phyloP scores from a whole-genome alignment of 768 basidiomycete species.

The Kwoniella pini region DNA sequence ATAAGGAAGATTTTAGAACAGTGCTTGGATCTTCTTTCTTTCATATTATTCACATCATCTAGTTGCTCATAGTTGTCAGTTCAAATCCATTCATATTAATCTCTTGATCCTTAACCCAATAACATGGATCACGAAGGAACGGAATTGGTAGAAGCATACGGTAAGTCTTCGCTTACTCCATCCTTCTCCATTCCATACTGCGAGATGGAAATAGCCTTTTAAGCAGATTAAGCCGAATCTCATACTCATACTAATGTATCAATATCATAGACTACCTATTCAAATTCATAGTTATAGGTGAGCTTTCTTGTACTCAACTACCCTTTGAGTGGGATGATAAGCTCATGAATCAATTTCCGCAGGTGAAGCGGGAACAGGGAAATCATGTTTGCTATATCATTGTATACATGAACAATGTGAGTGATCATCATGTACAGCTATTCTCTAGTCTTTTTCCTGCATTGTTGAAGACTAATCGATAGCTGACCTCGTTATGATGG shows the following conservation, averaged over 20 bases:
- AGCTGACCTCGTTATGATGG: background rate
- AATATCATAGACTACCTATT: conserved; percentile 96
- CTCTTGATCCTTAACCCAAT: no score
- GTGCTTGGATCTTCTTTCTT: no score
- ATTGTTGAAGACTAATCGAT: no score
- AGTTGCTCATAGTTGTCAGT: no score
- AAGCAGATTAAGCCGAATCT: no score
- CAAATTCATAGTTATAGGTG: conserved; percentile 97
- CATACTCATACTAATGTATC: no score
- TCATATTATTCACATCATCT: no score
- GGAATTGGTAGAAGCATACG: conserved; percentile 91
- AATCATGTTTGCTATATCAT: conserved; percentile 93
- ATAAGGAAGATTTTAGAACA: no score
- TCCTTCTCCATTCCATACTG: background rate
- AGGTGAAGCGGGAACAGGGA: conserved; percentile 97
- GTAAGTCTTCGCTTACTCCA: conserved; percentile 57
- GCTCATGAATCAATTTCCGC: background rate
- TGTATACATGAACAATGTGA: conserved; percentile 93
- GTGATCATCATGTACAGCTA: no score
- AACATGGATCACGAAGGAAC: conserved; percentile 67
- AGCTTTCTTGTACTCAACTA: conserved; percentile 22
- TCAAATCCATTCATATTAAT: no score
- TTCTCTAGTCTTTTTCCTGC: no score
- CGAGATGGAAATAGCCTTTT: no score
- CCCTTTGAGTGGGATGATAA: background rate